Percentiles rank a stretch among this genome's conserved stretches.
phyloP scores from a whole-genome alignment of 768 basidiomycete species.

The Artomyces pyxidatus region DNA sequence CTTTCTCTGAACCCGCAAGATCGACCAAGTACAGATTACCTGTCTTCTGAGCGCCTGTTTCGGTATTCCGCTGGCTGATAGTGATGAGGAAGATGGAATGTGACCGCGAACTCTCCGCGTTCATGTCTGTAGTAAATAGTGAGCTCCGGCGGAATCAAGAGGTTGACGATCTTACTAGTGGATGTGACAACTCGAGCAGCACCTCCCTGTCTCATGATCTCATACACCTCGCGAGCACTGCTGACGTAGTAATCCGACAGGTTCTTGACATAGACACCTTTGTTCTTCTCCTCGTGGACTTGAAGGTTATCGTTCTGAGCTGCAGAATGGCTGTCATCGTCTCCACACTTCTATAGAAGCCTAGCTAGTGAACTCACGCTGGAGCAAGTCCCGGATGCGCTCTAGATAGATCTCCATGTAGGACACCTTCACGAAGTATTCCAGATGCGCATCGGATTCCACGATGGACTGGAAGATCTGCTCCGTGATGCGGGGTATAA shows the following conservation, averaged over 20 bases:
- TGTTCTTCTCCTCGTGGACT: slow-evolving; percentile 95
- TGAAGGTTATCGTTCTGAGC: slow-evolving; percentile 98
- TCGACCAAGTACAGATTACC: slow-evolving; percentile 97
- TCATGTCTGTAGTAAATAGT: slow-evolving; percentile 70
- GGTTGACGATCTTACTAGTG: slow-evolving; percentile 61
- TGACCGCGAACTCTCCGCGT: slow-evolving; percentile 96
- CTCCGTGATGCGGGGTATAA: slow-evolving; percentile 97
- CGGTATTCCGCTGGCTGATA: slow-evolving; percentile 93
- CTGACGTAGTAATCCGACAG: slow-evolving; percentile 98
- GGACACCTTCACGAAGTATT: slow-evolving; percentile 98
- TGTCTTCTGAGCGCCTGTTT: slow-evolving; percentile 91
- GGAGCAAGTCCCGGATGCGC: slow-evolving; percentile 87
- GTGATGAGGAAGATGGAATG: slow-evolving; percentile 99
- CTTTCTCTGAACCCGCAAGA: slow-evolving; percentile 97
- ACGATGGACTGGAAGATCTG: slow-evolving; percentile 99
- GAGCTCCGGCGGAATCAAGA: slow-evolving; percentile 3
- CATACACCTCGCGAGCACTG: slow-evolving; percentile 91
- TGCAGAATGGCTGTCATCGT: slow-evolving; percentile 20
- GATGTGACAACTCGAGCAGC: slow-evolving; percentile 86
- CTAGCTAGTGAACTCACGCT: slow-evolving; percentile 57
- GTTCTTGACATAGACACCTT: slow-evolving; percentile 96
- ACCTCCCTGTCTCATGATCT: slow-evolving; percentile 97
- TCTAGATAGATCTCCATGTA: slow-evolving; percentile 99
- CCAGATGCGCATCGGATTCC: slow-evolving; percentile 88
- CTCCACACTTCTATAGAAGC: not conserved